These are phyloP conservation scores for Penicillium subrubescens DNA, from an alignment of 495 filamentous ascomycete species.

Conservation along the genomic window DNA sequence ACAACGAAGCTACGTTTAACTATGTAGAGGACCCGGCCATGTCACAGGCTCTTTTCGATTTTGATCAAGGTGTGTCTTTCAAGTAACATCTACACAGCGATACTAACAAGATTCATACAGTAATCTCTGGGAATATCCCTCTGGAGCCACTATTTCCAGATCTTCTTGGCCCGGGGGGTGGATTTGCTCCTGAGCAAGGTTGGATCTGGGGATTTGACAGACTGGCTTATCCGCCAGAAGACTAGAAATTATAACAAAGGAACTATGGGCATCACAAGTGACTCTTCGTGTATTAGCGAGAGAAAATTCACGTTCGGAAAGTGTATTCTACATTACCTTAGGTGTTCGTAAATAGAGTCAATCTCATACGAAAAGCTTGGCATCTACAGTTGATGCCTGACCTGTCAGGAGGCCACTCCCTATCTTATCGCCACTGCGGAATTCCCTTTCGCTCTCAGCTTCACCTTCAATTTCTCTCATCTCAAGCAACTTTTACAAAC, in stretches of 20 bases:
- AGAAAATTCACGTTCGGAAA: no score
- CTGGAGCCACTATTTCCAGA: conserved; percentile 7
- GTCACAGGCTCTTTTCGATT: conserved; percentile 13
- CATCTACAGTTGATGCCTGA: not conserved
- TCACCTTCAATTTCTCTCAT: not conserved
- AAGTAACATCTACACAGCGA: not conserved
- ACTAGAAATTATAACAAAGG: not conserved
- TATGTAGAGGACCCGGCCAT: conserved; percentile 16
- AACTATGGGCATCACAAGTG: not conserved
- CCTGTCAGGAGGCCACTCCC: conserved; percentile 1
- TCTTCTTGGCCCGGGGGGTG: conserved; percentile 1
- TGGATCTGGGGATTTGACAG: conserved; percentile 22
- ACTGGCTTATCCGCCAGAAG: not conserved
- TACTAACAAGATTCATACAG: not conserved
- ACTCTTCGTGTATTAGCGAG: no score
- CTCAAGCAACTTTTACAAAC: not conserved
- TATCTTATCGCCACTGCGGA: conserved; percentile 26
- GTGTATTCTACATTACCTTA: no score
- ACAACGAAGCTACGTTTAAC: not conserved
- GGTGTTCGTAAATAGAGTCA: no score
- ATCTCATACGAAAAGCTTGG: not conserved
- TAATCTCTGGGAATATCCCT: not conserved
- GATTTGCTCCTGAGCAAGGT: conserved; percentile 17
- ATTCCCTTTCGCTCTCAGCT: conserved; percentile 10
- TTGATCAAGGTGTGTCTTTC: conserved; percentile 13